Conservation (phyloP, 345 rosid genomes). For the Theobroma cacao region DNA sequence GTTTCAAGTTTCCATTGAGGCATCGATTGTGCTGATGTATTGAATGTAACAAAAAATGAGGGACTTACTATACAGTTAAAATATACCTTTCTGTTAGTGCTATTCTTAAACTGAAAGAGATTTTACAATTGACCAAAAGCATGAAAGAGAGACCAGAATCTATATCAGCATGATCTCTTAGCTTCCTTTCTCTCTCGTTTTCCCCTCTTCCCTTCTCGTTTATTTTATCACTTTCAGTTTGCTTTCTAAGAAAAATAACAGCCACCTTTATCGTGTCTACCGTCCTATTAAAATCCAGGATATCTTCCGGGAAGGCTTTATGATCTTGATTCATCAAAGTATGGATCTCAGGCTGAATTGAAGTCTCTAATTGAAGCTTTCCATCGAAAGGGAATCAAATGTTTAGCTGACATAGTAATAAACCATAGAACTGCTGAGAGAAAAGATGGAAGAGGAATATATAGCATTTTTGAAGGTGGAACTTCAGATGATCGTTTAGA, state of each 20-base stretch:
- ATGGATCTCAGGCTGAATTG: constrained; percentile 55
- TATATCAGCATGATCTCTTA: neutral
- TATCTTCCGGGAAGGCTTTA: constrained; percentile 90
- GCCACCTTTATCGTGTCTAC: neutral
- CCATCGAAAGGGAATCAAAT: constrained; percentile 52
- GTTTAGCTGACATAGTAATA: constrained; percentile 80
- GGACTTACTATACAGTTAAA: neutral
- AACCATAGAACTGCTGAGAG: constrained; percentile 83
- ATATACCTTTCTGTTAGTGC: neutral
- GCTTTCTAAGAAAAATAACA: neutral
- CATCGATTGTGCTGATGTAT: neutral
- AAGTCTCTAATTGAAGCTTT: constrained; percentile 54
- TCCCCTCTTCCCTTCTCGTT: neutral
- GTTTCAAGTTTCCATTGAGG: neutral
- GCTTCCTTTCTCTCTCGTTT: neutral
- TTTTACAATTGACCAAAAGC: neutral
- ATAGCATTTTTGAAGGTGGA: constrained; percentile 80
- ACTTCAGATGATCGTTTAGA: constrained; percentile 74
- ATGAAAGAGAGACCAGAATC: neutral
- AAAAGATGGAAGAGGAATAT: constrained; percentile 61
- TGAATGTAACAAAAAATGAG: too few relatives aligned
- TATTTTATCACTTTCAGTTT: neutral
- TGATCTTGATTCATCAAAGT: constrained; percentile 67
- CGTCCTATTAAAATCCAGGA: constrained; percentile 32
- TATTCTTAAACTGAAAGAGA: neutral